Percentiles rank a stretch among this genome's conserved stretches.
Conservation (phyloP, 768 basidiomycete genomes). For the Daedaleopsis nitida region DNA sequence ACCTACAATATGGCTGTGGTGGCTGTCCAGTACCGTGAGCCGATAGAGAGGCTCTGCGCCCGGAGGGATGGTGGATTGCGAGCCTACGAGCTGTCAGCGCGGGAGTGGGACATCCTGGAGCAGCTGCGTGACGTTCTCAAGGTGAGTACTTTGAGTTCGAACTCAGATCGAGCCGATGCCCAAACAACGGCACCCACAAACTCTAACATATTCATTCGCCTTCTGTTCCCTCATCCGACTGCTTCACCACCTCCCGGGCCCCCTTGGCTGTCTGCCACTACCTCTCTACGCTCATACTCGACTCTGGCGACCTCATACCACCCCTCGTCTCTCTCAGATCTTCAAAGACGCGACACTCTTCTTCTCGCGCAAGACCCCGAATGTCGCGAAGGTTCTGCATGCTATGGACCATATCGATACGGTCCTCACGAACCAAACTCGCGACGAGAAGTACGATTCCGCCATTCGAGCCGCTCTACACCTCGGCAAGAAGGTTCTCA, state of each 20-base stretch:
- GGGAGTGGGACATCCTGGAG: conserved; percentile 18
- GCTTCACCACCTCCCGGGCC: neutral
- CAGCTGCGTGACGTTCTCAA: conserved; percentile 24
- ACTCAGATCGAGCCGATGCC: neutral
- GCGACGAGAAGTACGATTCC: neutral
- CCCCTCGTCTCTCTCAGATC: conserved; percentile 1
- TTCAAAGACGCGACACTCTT: conserved; percentile 27
- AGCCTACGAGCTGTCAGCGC: conserved; percentile 2
- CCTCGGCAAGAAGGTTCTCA: conserved; percentile 31
- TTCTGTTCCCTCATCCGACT: neutral
- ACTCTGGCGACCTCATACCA: too few species aligned
- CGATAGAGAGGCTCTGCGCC: neutral
- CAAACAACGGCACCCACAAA: neutral
- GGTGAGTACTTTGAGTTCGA: conserved; percentile 9
- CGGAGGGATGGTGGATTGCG: conserved; percentile 6
- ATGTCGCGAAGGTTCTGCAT: conserved; percentile 29
- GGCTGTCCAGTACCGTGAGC: conserved; percentile 14
- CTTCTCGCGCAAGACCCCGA: conserved; percentile 27
- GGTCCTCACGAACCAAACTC: conserved; percentile 4
- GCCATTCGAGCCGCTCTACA: conserved; percentile 27
- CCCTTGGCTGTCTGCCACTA: neutral
- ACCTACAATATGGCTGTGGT: conserved; percentile 3
- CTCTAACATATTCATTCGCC: neutral
- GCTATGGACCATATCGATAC: conserved; percentile 29
- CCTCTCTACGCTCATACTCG: neutral